Base-by-base conservation (phyloP, 352 stramenopile species). In the Blastocystis sp. region DNA sequence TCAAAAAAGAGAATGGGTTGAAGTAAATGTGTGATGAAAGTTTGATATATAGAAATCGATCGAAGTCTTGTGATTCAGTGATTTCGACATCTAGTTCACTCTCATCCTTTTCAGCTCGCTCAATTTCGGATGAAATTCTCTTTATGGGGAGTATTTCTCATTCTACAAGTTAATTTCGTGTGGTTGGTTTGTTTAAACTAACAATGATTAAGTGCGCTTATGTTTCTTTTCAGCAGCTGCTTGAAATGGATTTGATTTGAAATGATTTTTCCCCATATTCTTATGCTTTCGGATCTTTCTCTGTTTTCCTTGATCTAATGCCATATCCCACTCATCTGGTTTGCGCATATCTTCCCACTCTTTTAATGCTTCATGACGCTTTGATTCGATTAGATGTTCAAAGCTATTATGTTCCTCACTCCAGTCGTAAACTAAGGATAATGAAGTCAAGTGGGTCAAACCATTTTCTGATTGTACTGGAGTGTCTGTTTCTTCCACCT, bases 271-370 rank as follows among this genome's bases (percentile, higher is more conserved):
- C 11, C 54, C 68, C 7, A 1, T 16, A 20, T 59, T 11, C 47
- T 85, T 85, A 50, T 85, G 41, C 39, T 65, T 64, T 16, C 54
- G 54, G 9, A 65, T 37, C 50, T 85, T 85, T 55, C 68, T 85
- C 73, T 34, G 30, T 34, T 85, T 85, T 68, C 73, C 73, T 45
- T 68, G 43, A 37, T 85, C 73, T 18, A 85, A 43, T 9, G 73
- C 73, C 73, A 85, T 68, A 30, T 85, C 73, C 73, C 73, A 85
- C 56, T 85, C 73, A n/a, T 85, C 73, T 1, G 73, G 73, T 43
- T 85, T 85, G n/a, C 73, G 54, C 53, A 85, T 66, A 11, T 85
- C 73, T 43, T 66, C 73, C 73, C 73, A 85, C 39, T 85, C 73
- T 30, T 85, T 68, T 18, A 85, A 45, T 18, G 73, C 54, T 30